A percentile compares a stretch with the other conserved stretches of the same genome.
phyloP scores from a whole-genome alignment of 2,329 filamentous ascomycete genomes.

The Colletotrichum orbiculare region DNA sequence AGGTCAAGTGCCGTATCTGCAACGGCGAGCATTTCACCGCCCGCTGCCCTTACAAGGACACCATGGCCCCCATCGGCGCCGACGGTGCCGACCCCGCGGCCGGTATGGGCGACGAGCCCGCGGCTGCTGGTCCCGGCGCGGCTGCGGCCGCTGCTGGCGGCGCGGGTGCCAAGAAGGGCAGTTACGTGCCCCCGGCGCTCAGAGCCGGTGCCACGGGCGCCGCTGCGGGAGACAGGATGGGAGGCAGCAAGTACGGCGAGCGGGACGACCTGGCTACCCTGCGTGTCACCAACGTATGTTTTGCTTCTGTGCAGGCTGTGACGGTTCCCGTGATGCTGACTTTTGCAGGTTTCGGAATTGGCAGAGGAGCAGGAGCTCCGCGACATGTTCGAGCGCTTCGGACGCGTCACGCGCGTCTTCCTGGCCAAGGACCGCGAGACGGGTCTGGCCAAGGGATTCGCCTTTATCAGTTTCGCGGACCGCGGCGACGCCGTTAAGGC shows the following conservation, averaged over 20 bases:
- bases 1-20: constrained; percentile 99
- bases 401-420: constrained; percentile 96
- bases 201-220: constrained; percentile 73
- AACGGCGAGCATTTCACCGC: constrained; percentile 99
- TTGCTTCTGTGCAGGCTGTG: constrained; percentile 11
- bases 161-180: constrained; percentile 77
- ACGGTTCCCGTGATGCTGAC: constrained; percentile 41
- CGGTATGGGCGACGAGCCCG: constrained; percentile 62
- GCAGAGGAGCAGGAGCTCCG: constrained; percentile 95
- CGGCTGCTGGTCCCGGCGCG: constrained; percentile 32
- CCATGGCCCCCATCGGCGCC: constrained; percentile 87
- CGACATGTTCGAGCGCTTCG: constrained; percentile 98
- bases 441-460: constrained; percentile 95
- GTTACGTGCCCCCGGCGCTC: constrained; percentile 94
- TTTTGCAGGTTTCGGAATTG: constrained; percentile 86
- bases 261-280: constrained; percentile 96
- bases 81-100: constrained; percentile 65
- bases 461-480: constrained; percentile 97
- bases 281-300: constrained; percentile 94
- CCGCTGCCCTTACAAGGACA: constrained; percentile 99
- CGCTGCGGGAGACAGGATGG: constrained; percentile 83
- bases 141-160: constrained; percentile 68
- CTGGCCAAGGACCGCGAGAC: constrained; percentile 98
- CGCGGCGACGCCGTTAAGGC: constrained; percentile 89
- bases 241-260: constrained; percentile 84